Conservation (phyloP, 2,329 filamentous ascomycete species). For the Cercospora zeae-maydis region DNA sequence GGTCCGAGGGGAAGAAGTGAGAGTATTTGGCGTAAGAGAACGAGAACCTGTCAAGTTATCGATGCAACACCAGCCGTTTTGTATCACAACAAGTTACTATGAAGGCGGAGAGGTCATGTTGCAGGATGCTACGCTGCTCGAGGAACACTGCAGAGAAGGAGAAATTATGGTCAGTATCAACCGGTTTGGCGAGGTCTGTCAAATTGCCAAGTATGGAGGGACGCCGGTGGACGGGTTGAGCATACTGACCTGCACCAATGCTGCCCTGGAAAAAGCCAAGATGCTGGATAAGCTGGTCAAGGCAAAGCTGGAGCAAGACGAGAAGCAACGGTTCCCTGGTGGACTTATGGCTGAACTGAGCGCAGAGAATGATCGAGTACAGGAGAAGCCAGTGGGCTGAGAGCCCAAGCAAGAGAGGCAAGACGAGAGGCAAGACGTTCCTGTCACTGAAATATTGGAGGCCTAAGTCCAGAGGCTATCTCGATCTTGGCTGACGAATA, state of each 20-base stretch:
- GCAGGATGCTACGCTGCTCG: conserved; percentile 67
- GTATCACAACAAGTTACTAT: conserved; percentile 85
- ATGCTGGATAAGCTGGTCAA: conserved; percentile 73
- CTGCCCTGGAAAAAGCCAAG: conserved; percentile 75
- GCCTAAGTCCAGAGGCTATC: too few relatives aligned
- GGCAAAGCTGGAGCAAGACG: conserved; percentile 69
- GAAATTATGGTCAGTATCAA: conserved; percentile 82
- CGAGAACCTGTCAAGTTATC: conserved; percentile 85
- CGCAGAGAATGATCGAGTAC: conserved; percentile 66
- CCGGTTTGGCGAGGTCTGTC: conserved; percentile 83
- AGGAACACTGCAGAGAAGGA: conserved; percentile 72
- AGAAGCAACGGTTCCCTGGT: conserved; percentile 71
- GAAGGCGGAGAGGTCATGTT: conserved; percentile 65
- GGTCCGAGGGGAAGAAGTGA: conserved; percentile 79
- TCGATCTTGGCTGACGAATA: too few relatives aligned
- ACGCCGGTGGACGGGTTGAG: conserved; percentile 73
- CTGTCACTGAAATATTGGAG: too few relatives aligned
- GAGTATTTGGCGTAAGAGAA: conserved; percentile 78
- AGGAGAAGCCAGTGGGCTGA: conserved; percentile 15
- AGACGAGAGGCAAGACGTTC: too few relatives aligned
- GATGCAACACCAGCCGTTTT: conserved; percentile 88
- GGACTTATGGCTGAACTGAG: conserved; percentile 77
- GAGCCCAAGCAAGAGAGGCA: not conserved
- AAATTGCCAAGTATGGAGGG: conserved; percentile 87
- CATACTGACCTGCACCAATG: conserved; percentile 70